Conservation (phyloP, 768 basidiomycete genomes). For the Phanerochaete carnosa region DNA sequence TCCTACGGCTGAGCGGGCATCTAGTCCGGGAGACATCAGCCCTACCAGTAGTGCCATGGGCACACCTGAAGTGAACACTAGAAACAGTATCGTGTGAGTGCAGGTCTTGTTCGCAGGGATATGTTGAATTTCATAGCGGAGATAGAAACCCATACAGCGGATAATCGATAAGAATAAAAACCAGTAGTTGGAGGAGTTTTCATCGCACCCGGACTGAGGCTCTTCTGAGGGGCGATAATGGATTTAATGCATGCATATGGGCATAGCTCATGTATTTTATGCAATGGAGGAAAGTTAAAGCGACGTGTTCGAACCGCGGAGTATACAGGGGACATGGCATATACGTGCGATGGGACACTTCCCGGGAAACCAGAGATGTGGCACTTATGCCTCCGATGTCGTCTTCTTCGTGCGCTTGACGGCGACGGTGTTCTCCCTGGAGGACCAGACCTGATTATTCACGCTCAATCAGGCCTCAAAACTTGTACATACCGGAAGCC, state of each 20-base stretch:
- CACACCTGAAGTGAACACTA: too few relatives aligned
- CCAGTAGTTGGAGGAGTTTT: not conserved
- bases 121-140: not conserved
- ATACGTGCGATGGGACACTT: slow-evolving; percentile 21
- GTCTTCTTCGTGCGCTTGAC: slow-evolving; percentile 74
- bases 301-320: slow-evolving; percentile 3
- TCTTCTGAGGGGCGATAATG: not conserved
- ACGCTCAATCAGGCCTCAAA: not conserved
- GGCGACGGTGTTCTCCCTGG: slow-evolving; percentile 87
- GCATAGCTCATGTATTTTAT: slow-evolving; percentile 18
- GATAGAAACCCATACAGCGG: not conserved
- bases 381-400: slow-evolving; percentile 43
- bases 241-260: slow-evolving; percentile 6
- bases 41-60: too few relatives aligned
- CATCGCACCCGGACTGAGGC: not conserved
- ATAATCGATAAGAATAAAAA: not conserved
- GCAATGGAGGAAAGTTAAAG: slow-evolving; percentile 1
- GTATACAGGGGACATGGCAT: slow-evolving; percentile 9
- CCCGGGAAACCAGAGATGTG: slow-evolving; percentile 8
- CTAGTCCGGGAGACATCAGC: too few relatives aligned
- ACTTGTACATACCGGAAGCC: slow-evolving; percentile 73
- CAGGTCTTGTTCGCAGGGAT: not conserved
- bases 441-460: not conserved
- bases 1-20: too few relatives aligned
- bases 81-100: too few relatives aligned